Base-by-base conservation (phyloP, 305 asterid genomes). In the Nicotiana rustica region DNA sequence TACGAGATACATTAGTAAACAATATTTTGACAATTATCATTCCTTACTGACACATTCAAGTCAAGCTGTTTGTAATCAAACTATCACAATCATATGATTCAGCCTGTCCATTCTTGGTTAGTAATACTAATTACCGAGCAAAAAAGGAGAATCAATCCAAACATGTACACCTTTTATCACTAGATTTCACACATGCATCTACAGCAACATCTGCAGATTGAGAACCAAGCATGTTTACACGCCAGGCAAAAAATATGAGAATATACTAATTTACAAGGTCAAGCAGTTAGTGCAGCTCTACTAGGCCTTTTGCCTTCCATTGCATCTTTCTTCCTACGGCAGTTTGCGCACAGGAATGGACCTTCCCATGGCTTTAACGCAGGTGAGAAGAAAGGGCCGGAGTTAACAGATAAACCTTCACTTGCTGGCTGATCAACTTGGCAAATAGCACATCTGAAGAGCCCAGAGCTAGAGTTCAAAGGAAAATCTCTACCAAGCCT, bases 361-460 rank as follows among this genome's bases (percentile, higher is more conserved):
- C 99, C 98, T 87, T 93, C 97, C 97, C 98, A 96, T 56, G 98
- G 97, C 87, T 88, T 94, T 77, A 97, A 91, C 21, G 94, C 89
- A 36, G 98, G 98, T 3, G 99, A 91, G 85, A 93, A 94, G 88
- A 88, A 93, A 73, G 98, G 97, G 70, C 95, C 97, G 0, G 99
- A 91, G 85, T 93, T 96, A 25, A 94, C 92, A 12, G 97, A 93
- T 78, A 94, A 87, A 35, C 97, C 98, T 70, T 94, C 99, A 41
- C 90, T 82, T 17, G 96, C 89, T 78, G 93, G 98, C 88, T 91
- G 95, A 86, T 94, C 98, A 52, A 79, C 93, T 90, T 96, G 99
- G 91, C 98, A 96, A 78, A 96, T 91, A 56, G 99, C 98, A 85
- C 99, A 96, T 90, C 92, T 91, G 81, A 93, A 92, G 69, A 94